Base-by-base conservation (phyloP, 73 alveolate species). In the Paramecium bursaria region DNA sequence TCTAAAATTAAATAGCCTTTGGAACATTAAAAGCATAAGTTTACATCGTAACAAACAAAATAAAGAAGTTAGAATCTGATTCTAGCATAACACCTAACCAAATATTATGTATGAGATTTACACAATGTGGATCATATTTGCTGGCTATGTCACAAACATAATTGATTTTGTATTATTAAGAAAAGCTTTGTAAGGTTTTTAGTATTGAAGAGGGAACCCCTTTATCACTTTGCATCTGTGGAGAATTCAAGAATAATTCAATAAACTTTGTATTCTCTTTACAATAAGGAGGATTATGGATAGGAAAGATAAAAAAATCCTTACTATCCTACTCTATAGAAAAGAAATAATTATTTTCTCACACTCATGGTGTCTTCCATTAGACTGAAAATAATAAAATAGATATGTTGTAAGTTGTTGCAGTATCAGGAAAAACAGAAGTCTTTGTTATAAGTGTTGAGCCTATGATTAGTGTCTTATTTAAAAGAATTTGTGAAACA, bases 1-100 rank as follows among this genome's bases (percentile, higher is more conserved):
- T n/a, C n/a, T n/a, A n/a, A n/a, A n/a, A n/a, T n/a, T n/a, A n/a
- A n/a, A n/a, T n/a, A n/a, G n/a, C n/a, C n/a, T 9, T 51, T 21
- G 23, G 23, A 51, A 3, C 23, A 51, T 51, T 48, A 57, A 15
- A 30, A 14, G 76, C 48, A 7, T 27, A 7, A 4, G 33, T 57
- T 30, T 57, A 27, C 33, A 23, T 57, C 27, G 33, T 57, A 10
- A 29, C 51, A 19, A 42, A 57, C 17, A 57, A 57, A 57, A 29
- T 57, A 3, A 17, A 30, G 11, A 57, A 57, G 33, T 27, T 57
- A 30, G 76, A 57, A 57, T 57, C 76, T 23, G 76, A 57, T 57
- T 50, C 76, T 27, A 57, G 76, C 7, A 57, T 57, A n/a, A 57
- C 47, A 14, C 31, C 15, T 0, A 30, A 50, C 15, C 76, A 48